These are phyloP conservation scores for Candida namnaoensis DNA, from an alignment of 805 yeast genomes.

Conservation along the genomic window DNA sequence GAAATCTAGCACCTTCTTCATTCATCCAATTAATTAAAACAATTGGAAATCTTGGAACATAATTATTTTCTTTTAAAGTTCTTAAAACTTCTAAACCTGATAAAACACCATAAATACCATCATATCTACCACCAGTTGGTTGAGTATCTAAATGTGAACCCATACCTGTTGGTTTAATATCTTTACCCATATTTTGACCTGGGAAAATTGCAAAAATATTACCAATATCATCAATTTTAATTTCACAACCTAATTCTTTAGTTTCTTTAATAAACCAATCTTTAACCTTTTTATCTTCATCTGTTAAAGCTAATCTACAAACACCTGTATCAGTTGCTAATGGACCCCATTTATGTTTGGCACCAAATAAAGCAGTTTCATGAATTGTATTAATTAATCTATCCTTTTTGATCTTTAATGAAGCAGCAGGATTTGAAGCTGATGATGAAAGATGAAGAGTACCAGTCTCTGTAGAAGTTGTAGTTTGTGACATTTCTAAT, in stretches of 20 bases:
- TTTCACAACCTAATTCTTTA: slow-evolving; percentile 42
- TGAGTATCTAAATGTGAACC: slow-evolving; percentile 75
- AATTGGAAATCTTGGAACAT: slow-evolving; percentile 56
- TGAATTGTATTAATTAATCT: slow-evolving; percentile 53
- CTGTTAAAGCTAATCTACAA: slow-evolving; percentile 53
- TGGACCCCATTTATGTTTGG: slow-evolving; percentile 53
- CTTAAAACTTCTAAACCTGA: slow-evolving; percentile 60
- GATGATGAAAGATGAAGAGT: neutral
- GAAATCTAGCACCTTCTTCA: slow-evolving; percentile 75
- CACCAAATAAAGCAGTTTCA: slow-evolving; percentile 54
- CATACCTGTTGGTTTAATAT: slow-evolving; percentile 48
- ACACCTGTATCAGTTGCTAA: slow-evolving; percentile 53
- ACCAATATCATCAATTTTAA: slow-evolving; percentile 58
- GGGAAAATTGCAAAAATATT: slow-evolving; percentile 61
- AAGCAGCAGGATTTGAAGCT: slow-evolving; percentile 10
- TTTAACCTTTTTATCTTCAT: slow-evolving; percentile 52
- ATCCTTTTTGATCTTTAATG: slow-evolving; percentile 23
- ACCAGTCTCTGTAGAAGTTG: neutral
- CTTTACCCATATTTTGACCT: slow-evolving; percentile 29
- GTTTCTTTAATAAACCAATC: slow-evolving; percentile 58
- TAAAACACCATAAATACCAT: slow-evolving; percentile 63
- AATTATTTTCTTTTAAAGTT: slow-evolving; percentile 50
- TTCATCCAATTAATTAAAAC: slow-evolving; percentile 65
- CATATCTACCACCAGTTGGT: slow-evolving; percentile 73
- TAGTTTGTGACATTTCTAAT: neutral